These are phyloP conservation scores for Acanthamoeba lenticulata DNA, from an alignment of 208 protist genomes.

Conservation along the genomic window DNA sequence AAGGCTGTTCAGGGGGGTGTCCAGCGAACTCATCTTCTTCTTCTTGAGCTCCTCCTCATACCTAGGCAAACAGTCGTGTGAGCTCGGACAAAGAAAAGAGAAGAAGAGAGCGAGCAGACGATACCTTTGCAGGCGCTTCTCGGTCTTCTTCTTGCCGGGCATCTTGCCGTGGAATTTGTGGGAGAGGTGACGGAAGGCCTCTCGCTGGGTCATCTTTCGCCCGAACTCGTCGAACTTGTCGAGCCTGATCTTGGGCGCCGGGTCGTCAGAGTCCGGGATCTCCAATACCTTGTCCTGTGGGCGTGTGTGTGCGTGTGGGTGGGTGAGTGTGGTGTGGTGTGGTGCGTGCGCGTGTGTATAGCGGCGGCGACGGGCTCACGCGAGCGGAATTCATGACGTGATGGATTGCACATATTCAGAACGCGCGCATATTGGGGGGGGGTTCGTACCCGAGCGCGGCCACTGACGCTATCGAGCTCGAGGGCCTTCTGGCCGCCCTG, in stretches of 20 bases:
- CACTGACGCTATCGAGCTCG: conserved; percentile 54
- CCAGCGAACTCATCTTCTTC: conserved; percentile 36
- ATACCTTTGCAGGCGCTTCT: conserved; percentile 52
- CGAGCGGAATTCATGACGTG: not conserved
- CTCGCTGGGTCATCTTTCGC: conserved; percentile 31
- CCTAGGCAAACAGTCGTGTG: not conserved
- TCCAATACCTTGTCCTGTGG: conserved; percentile 56
- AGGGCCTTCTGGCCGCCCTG: conserved; percentile 2
- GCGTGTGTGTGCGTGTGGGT: not conserved
- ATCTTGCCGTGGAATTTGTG: conserved; percentile 69
- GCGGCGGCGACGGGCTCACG: not conserved
- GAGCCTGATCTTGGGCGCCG: conserved; percentile 38
- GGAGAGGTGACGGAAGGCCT: conserved; percentile 65
- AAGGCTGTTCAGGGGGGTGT: conserved; percentile 57
- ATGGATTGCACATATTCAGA: too few species aligned
- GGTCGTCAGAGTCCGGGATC: not conserved
- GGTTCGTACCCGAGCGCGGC: conserved; percentile 11
- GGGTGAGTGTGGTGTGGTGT: not conserved
- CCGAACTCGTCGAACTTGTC: conserved; percentile 63
- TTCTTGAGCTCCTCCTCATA: conserved; percentile 57
- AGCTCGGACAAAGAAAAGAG: too few species aligned
- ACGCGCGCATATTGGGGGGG: too few species aligned
- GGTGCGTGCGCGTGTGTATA: too few species aligned
- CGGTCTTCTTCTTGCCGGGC: conserved; percentile 69
- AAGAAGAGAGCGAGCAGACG: not conserved